A percentile compares a stretch with the other conserved stretches of the same genome.
These are phyloP conservation scores for Penicillium salamii DNA, from an alignment of 495 filamentous ascomycete genomes.

Conservation along the genomic window DNA sequence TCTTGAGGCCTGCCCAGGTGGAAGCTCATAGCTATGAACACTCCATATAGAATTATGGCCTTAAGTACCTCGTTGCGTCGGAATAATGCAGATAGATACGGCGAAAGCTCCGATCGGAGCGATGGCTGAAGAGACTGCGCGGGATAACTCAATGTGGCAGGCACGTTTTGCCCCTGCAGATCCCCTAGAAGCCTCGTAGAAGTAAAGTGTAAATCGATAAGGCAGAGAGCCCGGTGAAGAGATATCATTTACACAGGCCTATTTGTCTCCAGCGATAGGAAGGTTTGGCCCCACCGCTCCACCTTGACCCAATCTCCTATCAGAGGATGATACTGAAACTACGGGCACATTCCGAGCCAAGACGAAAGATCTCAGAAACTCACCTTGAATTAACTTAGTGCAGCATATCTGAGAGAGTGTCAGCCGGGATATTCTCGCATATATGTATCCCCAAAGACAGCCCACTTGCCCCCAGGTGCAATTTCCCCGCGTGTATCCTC, in stretches of 20 bases:
- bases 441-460: background rate
- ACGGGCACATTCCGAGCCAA: background rate
- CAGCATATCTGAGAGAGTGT: too few species aligned
- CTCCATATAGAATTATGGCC: too few species aligned
- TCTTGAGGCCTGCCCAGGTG: too few species aligned
- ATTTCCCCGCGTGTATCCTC: background rate
- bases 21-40: too few species aligned
- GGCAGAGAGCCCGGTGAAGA: background rate
- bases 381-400: background rate
- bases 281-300: background rate
- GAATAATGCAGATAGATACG: too few species aligned
- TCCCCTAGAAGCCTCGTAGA: background rate
- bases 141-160: too few species aligned
- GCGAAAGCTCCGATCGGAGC: too few species aligned
- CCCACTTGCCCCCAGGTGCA: background rate
- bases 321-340: background rate
- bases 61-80: too few species aligned
- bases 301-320: background rate
- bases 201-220: background rate
- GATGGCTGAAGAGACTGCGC: too few species aligned
- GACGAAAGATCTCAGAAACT: too few species aligned
- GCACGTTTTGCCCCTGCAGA: background rate
- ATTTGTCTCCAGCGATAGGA: conserved; percentile 6
- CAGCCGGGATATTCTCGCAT: background rate
- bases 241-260: background rate